Conservation (phyloP, 2,329 filamentous ascomycete species). For the Fusarium penzigii region DNA sequence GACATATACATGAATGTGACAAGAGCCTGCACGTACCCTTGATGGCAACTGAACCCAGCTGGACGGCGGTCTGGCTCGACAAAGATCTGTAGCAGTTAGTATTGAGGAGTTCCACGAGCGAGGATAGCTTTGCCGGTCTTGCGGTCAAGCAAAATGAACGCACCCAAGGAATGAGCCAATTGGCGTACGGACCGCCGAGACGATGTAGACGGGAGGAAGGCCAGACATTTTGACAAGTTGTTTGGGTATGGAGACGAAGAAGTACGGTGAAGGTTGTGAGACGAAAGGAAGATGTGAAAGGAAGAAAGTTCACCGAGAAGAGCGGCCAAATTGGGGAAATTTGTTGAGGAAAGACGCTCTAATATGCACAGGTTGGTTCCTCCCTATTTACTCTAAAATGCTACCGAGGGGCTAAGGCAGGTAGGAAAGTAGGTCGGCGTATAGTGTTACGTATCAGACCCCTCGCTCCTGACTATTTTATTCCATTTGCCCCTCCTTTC, state of each 20-base stretch:
- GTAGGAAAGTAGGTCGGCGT: not conserved
- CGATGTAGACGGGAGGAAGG: conserved; percentile 90
- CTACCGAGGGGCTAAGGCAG: conserved; percentile 3
- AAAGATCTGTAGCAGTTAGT: conserved; percentile 65
- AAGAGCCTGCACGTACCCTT: conserved; percentile 64
- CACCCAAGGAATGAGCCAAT: conserved; percentile 94
- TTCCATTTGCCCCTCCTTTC: conserved; percentile 12
- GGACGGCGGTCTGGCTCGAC: conserved; percentile 79
- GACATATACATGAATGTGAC: not conserved
- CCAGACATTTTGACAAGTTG: conserved; percentile 64
- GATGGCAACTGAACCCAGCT: conserved; percentile 89
- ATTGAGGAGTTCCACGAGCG: conserved; percentile 5
- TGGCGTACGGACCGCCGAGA: conserved; percentile 87
- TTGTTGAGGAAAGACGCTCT: conserved; percentile 19
- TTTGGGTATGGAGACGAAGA: conserved; percentile 11
- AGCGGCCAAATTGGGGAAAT: conserved; percentile 15
- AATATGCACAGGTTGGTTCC: no score
- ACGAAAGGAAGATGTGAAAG: conserved; percentile 17
- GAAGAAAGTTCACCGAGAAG: conserved; percentile 13
- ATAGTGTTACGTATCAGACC: not conserved
- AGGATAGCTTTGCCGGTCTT: conserved; percentile 1
- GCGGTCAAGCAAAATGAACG: conserved; percentile 16
- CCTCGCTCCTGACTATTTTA: not conserved
- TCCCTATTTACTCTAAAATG: not conserved
- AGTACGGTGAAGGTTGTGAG: conserved; percentile 8